Evolutionary conservation across 2,329 filamentous ascomycete species (phyloP), one percentile per base, ranked within the genome.

Genomic region (Boeremia lycopersici): DNA sequence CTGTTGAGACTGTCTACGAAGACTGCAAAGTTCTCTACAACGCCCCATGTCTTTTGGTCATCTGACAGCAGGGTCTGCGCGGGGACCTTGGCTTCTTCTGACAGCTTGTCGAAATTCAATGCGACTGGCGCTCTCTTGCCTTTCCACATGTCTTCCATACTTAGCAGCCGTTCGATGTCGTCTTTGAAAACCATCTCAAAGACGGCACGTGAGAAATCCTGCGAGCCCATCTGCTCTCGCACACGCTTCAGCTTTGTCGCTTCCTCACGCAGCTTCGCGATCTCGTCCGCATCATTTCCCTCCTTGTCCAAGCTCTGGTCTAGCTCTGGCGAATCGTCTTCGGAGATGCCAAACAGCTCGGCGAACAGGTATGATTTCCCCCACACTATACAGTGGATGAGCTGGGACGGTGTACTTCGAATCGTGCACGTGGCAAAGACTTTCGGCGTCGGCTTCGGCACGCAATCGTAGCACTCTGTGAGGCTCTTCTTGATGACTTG

Each of bases 361-460:
- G 91, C 95, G 57, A 99, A 84, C 8, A 99, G 82, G 74, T 98
- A 99, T 73, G 92, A 96, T 78, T 98, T 99, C 17, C 86, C 93
- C 95, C 95, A 99, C 2, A 99, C 93, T 58, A 99, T 99, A 78
- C 95, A 98, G 77, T 99, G 95, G 38, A 99, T 98, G 0, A 93
- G 91, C 68, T 98, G 93, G 62, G 90, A 96, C 0, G 95, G 95
- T 0, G 93, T 99, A 74, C 91, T 97, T 73, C 95, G 86, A 67
- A 99, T 98, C 1, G 95, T 99, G 78, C 95, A 99, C 36, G 98
- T 93, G 1, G 95, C 93, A 70, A 96, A 98, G 1, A 89, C 89
- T 74, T 96, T 98, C 6, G 93, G 93, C 1, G 89, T 86, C 57
- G 93, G 89, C 75, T 99, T 99, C 2, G 87, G 84, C 12, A 87